Percentiles rank a stretch among this genome's conserved stretches.
Evolutionary conservation across 208 protist species (phyloP).

Genomic region (Trypanosoma rangeli): DNA sequence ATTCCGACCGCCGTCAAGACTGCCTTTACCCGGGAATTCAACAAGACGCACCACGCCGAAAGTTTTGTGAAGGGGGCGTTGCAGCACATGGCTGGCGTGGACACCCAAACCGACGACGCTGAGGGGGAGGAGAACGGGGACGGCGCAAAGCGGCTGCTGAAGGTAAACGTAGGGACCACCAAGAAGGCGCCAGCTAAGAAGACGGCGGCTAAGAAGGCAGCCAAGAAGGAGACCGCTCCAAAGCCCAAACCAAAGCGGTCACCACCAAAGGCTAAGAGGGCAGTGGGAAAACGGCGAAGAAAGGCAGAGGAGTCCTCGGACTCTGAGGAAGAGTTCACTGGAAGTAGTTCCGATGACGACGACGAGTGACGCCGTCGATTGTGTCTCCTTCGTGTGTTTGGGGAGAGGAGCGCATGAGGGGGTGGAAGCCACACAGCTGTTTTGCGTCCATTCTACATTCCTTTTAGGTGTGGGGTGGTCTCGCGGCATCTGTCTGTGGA

Average conservation of each 20-base stretch:
- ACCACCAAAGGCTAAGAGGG: slow-evolving; percentile 10
- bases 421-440: not conserved
- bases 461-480: too few relatives aligned
- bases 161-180: slow-evolving; percentile 30
- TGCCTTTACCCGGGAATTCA: slow-evolving; percentile 89
- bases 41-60: slow-evolving; percentile 78
- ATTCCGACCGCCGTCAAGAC: slow-evolving; percentile 83
- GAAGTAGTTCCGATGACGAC: slow-evolving; percentile 17
- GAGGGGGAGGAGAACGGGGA: slow-evolving; percentile 29
- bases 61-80: slow-evolving; percentile 66
- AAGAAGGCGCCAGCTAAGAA: slow-evolving; percentile 9
- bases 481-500: too few relatives aligned
- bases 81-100: slow-evolving; percentile 29
- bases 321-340: slow-evolving; percentile 29
- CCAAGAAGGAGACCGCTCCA: slow-evolving; percentile 34
- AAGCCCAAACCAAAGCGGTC: slow-evolving; percentile 28
- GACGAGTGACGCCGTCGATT: not conserved
- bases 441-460: too few relatives aligned
- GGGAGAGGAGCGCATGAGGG: too few relatives aligned
- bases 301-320: slow-evolving; percentile 18
- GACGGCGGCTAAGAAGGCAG: slow-evolving; percentile 24
- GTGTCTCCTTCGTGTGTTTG: not conserved
- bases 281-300: slow-evolving; percentile 11
- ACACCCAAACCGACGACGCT: slow-evolving; percentile 13
- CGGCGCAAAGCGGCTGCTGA: not conserved